phyloP scores from a whole-genome alignment of 2,329 filamentous ascomycete genomes.

The Albifimbria verrucaria region DNA sequence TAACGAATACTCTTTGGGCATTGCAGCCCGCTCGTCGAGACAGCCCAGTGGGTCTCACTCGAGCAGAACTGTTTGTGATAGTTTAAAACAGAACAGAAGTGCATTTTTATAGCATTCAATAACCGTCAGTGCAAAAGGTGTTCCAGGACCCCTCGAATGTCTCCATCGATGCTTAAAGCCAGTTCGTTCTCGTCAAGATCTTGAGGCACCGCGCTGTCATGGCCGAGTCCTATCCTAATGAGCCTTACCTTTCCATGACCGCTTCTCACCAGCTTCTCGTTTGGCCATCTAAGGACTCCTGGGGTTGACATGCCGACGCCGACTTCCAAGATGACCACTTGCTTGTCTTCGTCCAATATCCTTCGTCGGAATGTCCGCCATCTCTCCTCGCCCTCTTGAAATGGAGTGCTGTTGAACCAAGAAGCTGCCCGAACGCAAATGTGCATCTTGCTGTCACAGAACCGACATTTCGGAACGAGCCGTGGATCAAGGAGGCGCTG shows the following conservation, averaged over 20 bases:
- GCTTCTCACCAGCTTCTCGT: slow-evolving; percentile 14
- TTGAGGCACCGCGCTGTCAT: slow-evolving; percentile 16
- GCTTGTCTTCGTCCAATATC: slow-evolving; percentile 9
- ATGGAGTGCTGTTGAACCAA: slow-evolving; percentile 16
- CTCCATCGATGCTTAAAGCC: slow-evolving; percentile 17
- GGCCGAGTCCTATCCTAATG: slow-evolving; percentile 14
- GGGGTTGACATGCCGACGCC: slow-evolving; percentile 20
- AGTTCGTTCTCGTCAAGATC: slow-evolving; percentile 14
- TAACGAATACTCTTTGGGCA: too few relatives aligned
- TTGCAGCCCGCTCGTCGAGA: too few relatives aligned
- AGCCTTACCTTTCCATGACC: slow-evolving; percentile 12
- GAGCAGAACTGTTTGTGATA: too few relatives aligned
- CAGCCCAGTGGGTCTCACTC: too few relatives aligned
- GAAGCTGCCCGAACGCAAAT: slow-evolving; percentile 17
- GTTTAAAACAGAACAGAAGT: too few relatives aligned
- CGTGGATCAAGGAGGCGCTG: slow-evolving; percentile 10
- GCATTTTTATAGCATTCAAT: too few relatives aligned
- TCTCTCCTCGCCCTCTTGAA: slow-evolving; percentile 5
- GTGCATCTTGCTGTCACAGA: slow-evolving; percentile 16
- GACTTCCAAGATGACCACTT: slow-evolving; percentile 15
- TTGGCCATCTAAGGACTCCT: slow-evolving; percentile 17
- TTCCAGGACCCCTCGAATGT: slow-evolving; percentile 6
- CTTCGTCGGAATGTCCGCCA: slow-evolving; percentile 12
- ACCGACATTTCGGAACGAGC: slow-evolving; percentile 13
- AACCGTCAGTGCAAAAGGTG: not conserved